Percentiles rank a stretch among this genome's conserved stretches.
Conservation (phyloP, 2,329 filamentous ascomycete species). For the Lecanosticta acicola region DNA sequence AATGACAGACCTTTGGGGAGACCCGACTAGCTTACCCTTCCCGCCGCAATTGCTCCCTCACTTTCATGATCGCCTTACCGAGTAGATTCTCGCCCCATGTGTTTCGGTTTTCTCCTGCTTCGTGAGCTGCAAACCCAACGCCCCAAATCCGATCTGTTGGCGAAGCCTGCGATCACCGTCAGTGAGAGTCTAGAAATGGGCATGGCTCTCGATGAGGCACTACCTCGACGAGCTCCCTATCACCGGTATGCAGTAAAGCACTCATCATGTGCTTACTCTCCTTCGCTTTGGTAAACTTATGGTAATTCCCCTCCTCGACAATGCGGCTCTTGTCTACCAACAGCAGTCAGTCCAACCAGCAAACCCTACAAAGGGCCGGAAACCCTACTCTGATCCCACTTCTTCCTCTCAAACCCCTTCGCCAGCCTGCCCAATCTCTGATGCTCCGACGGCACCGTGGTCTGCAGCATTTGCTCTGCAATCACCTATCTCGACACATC, state of each 20-base stretch:
- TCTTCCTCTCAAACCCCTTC: constrained; percentile 44
- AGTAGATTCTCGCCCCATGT: constrained; percentile 60
- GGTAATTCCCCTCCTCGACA: constrained; percentile 53
- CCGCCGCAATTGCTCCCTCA: constrained; percentile 48
- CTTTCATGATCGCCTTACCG: constrained; percentile 57
- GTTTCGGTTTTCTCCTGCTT: constrained; percentile 38
- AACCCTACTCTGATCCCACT: constrained; percentile 45
- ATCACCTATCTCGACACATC: constrained; percentile 25
- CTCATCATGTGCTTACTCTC: constrained; percentile 42
- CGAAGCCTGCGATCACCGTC: constrained; percentile 46
- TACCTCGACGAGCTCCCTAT: constrained; percentile 52
- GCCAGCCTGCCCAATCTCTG: constrained; percentile 54
- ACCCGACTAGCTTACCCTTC: constrained; percentile 33
- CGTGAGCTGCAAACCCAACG: constrained; percentile 52
- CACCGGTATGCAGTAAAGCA: constrained; percentile 38
- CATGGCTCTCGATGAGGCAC: no score
- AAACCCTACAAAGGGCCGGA: constrained; percentile 4
- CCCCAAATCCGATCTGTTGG: constrained; percentile 62
- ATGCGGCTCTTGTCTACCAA: constrained; percentile 46
- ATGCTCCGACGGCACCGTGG: constrained; percentile 43
- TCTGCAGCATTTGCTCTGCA: constrained; percentile 47
- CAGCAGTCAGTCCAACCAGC: background rate
- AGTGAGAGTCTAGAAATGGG: constrained; percentile 5
- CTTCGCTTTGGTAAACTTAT: constrained; percentile 52
- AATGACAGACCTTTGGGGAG: background rate